Conservation (phyloP, 768 basidiomycete genomes). For the Amanita rimosa region DNA sequence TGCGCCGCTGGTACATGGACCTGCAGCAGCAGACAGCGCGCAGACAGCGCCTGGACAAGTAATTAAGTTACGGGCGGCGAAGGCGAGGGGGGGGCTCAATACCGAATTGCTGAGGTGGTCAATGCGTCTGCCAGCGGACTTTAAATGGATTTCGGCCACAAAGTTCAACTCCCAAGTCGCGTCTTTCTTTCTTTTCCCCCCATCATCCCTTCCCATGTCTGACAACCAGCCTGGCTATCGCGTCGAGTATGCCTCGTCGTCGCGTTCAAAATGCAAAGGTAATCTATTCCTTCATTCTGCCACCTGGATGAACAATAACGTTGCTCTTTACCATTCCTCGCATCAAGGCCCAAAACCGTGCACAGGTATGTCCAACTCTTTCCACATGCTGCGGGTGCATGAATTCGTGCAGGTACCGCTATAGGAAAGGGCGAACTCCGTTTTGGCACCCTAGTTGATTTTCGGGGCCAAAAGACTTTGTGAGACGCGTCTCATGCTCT, state of each 20-base stretch:
- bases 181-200: constrained; percentile 16
- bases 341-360: constrained; percentile 83
- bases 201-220: constrained; percentile 21
- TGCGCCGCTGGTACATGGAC: neutral
- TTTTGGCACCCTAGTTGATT: constrained; percentile 64
- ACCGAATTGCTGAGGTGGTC: constrained; percentile 20
- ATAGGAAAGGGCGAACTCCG: constrained; percentile 68
- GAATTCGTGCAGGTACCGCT: constrained; percentile 37
- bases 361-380: constrained; percentile 30
- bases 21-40: too few species aligned
- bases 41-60: too few species aligned
- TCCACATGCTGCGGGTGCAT: constrained; percentile 5
- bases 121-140: constrained; percentile 36
- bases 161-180: constrained; percentile 19
- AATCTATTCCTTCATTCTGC: constrained; percentile 8
- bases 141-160: constrained; percentile 23
- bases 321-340: constrained; percentile 11
- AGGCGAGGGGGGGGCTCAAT: neutral
- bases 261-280: constrained; percentile 76
- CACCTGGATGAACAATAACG: neutral
- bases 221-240: constrained; percentile 60
- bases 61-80: too few species aligned
- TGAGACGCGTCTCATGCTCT: constrained; percentile 20
- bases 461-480: constrained; percentile 62
- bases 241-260: constrained; percentile 62